Evolutionary conservation across 306 rosid species (phyloP), one percentile per base, ranked within the genome.

Genomic region (Alnus glutinosa): DNA sequence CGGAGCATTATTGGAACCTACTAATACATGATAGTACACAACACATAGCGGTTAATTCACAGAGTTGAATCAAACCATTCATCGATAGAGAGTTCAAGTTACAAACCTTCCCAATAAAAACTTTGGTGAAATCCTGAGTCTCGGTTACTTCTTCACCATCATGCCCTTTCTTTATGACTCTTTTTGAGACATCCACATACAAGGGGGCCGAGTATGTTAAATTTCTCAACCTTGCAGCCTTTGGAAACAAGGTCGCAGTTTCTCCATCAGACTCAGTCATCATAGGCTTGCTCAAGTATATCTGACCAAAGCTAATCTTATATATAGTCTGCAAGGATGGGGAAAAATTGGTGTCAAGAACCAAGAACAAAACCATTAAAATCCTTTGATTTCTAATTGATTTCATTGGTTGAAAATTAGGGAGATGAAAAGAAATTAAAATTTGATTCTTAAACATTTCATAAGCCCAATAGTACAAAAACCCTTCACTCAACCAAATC

Each of bases 181-280:
- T 89, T 88, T 95, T 95, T 1, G 90, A 23, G 7, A 95, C 98
- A 86, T 95, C 98, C 79, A 95, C 98, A 61, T 95, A 92, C 89
- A 95, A 86, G 36, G 99, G 99, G 58, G 99, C 99, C 10, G 99
- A 95, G 71, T 95, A 95, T 0, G 99, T 95, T 5, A 95, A 87
- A 75, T 95, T 95, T 78, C 98, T 89, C 86, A 95, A 76, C 88
- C 98, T 89, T 23, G 98, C 98, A 74, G 98, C 98, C 89, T 92
- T 95, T 14, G 98, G 98, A 88, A 92, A 95, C 79, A 95, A 85
- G 73, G 98, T 95, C 4, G 98, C 95, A 11, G 98, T 95, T 79
- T 95, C 98, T 75, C 98, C 98, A 58, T 95, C 98, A 36, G 98
- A 92, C 79, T 95, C 98, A 0, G 98, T 95, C 98, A 95, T 95